Evolutionary conservation across 1,284 basidiomycete genomes (phyloP), one percentile per base, ranked within the genome.

Genomic region (Golubevia sp.): DNA sequence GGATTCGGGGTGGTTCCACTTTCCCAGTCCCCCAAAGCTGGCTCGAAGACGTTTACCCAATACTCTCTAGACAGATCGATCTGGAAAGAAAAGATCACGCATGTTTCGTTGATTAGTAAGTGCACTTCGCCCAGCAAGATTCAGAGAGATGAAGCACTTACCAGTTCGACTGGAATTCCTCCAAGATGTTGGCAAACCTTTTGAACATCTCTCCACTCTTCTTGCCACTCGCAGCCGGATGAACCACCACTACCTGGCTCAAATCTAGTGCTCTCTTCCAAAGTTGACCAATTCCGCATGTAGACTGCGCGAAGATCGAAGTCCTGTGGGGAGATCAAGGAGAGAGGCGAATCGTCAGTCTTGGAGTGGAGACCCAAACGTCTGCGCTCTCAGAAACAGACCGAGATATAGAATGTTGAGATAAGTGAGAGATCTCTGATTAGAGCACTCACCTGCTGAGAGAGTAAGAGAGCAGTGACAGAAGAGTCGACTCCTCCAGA

Each of bases 401-500:
- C 30, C 30, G n/a, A n/a, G n/a, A n/a, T n/a, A n/a, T n/a, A n/a
- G n/a, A n/a, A n/a, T n/a, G n/a, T n/a, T n/a, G n/a, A n/a, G n/a
- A n/a, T n/a, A n/a, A n/a, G 11, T 34, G 11, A 34, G 30, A 34
- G 30, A 34, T 11, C 30, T 34, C 3, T 54, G 59, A 30, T 67
- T 34, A 18, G 24, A 63, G 30, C 2, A 54, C 53, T 21, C 15
- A 27, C 26, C 49, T 15, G 18, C 21, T 65, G 66, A 0, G 73
- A 63, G 8, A 79, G 70, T 5, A 80, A 71, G 15, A 67, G 65
- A 0, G 79, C 77, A 11, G 67, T 69, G 11, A 82, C 77, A 11
- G 70, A 93, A 1, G 94, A 97, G 84, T 98, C 95, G 2, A 98
- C 95, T 0, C 96, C 96, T 44, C 96, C 96, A 0, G 93, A 97